A percentile compares a stretch with the other conserved stretches of the same genome.
Conservation (phyloP, 352 stramenopile genomes). For the Pythium insidiosum region DNA sequence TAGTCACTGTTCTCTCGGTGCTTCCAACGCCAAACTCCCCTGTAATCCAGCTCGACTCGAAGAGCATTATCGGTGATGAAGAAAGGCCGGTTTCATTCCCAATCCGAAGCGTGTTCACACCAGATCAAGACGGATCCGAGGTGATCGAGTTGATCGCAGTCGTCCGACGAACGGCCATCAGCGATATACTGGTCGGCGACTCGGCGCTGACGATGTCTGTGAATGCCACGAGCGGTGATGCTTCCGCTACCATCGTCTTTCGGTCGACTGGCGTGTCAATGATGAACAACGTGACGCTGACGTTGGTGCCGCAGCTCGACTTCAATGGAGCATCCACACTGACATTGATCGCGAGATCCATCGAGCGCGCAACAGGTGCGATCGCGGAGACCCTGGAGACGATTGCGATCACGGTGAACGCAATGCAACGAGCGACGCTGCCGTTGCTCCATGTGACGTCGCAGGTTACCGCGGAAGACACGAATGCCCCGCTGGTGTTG, state of each 20-base stretch:
- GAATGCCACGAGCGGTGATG: not conserved
- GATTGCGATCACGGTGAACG: no score
- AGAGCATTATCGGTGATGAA: not conserved
- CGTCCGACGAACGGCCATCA: not conserved
- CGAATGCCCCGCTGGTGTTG: no score
- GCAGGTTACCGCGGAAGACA: no score
- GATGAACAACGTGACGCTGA: no score
- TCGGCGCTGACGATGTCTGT: not conserved
- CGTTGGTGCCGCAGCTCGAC: no score
- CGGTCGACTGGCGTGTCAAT: not conserved
- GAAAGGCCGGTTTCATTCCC: not conserved
- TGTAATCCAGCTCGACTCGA: not conserved
- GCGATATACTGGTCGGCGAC: not conserved
- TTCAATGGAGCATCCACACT: no score
- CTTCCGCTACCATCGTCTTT: not conserved
- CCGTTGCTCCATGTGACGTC: no score
- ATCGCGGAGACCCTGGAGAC: no score
- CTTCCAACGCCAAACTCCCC: not conserved
- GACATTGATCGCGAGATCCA: no score
- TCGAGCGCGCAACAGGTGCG: no score
- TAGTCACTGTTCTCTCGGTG: not conserved
- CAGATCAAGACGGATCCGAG: conserved; percentile 1
- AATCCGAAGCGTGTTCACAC: not conserved
- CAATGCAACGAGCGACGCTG: no score
- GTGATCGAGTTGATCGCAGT: not conserved